Evolutionary conservation across 148 eudicot genomes (phyloP), one percentile per base, ranked within the genome.

Genomic region (Cornus kousa): DNA sequence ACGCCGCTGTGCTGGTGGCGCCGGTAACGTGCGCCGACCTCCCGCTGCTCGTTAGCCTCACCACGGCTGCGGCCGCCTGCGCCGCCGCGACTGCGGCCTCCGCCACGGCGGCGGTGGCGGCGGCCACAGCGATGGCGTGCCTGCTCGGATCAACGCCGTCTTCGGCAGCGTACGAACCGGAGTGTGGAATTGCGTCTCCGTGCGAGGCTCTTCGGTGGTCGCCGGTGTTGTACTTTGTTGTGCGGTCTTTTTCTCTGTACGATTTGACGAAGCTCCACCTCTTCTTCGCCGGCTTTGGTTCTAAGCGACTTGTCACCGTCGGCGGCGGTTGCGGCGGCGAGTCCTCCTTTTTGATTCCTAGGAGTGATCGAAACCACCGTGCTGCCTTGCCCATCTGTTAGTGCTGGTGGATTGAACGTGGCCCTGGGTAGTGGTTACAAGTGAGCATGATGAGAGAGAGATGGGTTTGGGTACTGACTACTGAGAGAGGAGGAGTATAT

Each of bases 71-170:
- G 9, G 84, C 93, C 10, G 93, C 93, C 23, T 88, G 88, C 5
- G 93, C 95, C 22, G 96, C 93, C 4, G 96, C 93, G 5, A 90
- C 89, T 7, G 95, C 95, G 3, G 95, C 95, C 24, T 91, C 93
- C 0, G 95, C 95, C 0, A 88, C 95, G 3, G 95, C 91, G 1
- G 93, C 82, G 17, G 62, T 57, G 62, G 62, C 62, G 5, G 20
- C 62, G 62, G 83, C 87, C 3, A 81, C 88, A 20, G 83, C 88
- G 1, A 84, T 86, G 20, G 66, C 66, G 66, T 62, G 66, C 66
- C 11, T 62, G 66, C 20, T 62, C 66, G 66, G 66, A 57, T 83
- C 83, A 23, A 35, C 74, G 62, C 62, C 87, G 28, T 73, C 62
- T 20, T 4, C 19, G 17, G 20, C 73, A n/a, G 6, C 74, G 71